phyloP scores from a whole-genome alignment of 306 rosid species.

The Vigna mungo region DNA sequence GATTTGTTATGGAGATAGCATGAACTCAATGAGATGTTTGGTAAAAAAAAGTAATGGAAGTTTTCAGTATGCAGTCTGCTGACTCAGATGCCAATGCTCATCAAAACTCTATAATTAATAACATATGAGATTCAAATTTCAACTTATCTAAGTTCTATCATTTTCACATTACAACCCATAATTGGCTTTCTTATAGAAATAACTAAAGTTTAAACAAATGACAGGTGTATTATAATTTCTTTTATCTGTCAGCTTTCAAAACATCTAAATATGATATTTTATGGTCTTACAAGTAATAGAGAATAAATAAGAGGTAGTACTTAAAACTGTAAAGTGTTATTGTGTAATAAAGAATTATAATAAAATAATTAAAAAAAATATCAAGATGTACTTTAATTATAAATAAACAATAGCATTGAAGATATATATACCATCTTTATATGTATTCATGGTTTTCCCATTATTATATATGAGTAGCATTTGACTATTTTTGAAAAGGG shows the following conservation, averaged over 20 bases:
- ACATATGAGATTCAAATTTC: conserved; percentile 6
- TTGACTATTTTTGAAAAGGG: too few relatives aligned
- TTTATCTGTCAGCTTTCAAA: background rate
- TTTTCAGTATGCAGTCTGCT: conserved; percentile 26
- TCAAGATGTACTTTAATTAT: too few relatives aligned
- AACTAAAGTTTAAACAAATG: too few relatives aligned
- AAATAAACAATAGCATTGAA: too few relatives aligned
- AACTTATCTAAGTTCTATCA: background rate
- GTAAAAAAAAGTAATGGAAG: conserved; percentile 38
- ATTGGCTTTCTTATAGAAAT: background rate
- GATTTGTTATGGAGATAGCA: conserved; percentile 45
- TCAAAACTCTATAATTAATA: background rate
- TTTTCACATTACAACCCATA: background rate
- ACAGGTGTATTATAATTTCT: too few relatives aligned
- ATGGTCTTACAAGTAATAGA: too few relatives aligned
- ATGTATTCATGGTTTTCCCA: too few relatives aligned
- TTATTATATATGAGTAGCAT: too few relatives aligned
- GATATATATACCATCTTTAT: too few relatives aligned
- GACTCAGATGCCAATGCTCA: background rate
- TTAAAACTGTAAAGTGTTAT: too few relatives aligned
- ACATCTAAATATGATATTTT: background rate
- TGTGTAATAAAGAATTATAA: too few relatives aligned
- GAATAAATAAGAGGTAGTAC: too few relatives aligned
- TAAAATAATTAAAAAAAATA: background rate
- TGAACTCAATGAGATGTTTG: conserved; percentile 42